Conservation (phyloP, 352 stramenopile species). For the Phytophthora meadii region DNA sequence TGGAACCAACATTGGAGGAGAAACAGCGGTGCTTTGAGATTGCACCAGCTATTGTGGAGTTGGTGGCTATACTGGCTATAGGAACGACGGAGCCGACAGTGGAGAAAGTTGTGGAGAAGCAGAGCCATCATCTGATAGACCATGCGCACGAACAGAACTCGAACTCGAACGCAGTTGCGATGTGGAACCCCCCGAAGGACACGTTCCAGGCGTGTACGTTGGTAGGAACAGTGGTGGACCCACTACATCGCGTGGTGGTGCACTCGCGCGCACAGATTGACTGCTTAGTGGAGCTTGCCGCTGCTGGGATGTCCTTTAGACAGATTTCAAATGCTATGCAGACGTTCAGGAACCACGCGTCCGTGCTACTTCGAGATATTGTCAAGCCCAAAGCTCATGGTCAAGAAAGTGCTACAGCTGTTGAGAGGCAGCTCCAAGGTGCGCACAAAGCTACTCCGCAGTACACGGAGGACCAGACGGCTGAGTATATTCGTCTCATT, state of each 20-base stretch:
- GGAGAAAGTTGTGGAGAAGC: slow-evolving; percentile 26
- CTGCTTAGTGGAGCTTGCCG: slow-evolving; percentile 40
- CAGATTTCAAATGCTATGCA: slow-evolving; percentile 39
- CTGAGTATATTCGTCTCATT: slow-evolving; percentile 54
- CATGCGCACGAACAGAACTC: slow-evolving; percentile 24
- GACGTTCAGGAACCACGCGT: slow-evolving; percentile 31
- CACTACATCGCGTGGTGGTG: slow-evolving; percentile 34
- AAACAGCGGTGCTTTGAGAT: slow-evolving; percentile 38
- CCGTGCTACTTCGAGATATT: slow-evolving; percentile 29
- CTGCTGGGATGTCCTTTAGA: slow-evolving; percentile 37
- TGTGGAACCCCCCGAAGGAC: slow-evolving; percentile 30
- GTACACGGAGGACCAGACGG: slow-evolving; percentile 38
- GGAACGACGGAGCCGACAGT: slow-evolving; percentile 25
- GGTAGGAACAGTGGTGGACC: slow-evolving; percentile 18
- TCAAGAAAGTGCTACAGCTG: background rate
- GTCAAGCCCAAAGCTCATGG: slow-evolving; percentile 1
- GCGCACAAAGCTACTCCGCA: slow-evolving; percentile 17
- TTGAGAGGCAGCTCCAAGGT: slow-evolving; percentile 8
- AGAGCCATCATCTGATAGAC: slow-evolving; percentile 26
- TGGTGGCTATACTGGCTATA: slow-evolving; percentile 39
- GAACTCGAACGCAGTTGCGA: slow-evolving; percentile 12
- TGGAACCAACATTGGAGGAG: slow-evolving; percentile 27
- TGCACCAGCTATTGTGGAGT: slow-evolving; percentile 31
- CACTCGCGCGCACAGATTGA: slow-evolving; percentile 42
- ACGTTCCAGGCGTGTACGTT: slow-evolving; percentile 37